Conservation (phyloP, 1,284 basidiomycete species). For the Ganoderma lucidum region DNA sequence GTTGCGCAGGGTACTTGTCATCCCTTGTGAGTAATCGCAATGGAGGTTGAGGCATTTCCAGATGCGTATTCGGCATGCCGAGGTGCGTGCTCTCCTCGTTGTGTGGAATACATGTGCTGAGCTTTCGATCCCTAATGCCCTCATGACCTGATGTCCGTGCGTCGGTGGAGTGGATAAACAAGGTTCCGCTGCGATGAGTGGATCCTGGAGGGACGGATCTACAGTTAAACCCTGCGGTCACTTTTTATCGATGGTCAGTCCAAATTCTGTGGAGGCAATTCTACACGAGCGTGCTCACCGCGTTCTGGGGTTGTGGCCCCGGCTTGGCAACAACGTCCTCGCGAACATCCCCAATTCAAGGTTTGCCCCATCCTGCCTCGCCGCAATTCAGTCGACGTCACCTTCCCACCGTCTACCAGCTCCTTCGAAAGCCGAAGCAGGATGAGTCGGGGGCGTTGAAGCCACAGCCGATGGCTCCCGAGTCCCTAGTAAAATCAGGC, state of each 20-base stretch:
- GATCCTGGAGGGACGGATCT: background rate
- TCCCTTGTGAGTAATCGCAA: background rate
- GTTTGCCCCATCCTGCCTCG: background rate
- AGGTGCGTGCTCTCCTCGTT: background rate
- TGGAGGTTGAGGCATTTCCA: background rate
- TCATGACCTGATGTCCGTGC: background rate
- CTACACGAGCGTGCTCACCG: conserved; percentile 8
- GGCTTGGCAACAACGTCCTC: background rate
- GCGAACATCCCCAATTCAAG: background rate
- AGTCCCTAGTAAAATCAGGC: background rate
- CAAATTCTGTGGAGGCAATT: background rate
- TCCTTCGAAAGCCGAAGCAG: background rate
- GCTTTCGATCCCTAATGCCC: background rate
- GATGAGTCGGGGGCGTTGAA: background rate
- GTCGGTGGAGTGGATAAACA: background rate
- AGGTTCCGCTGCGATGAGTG: background rate
- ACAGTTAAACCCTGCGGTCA: background rate
- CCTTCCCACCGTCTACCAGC: background rate
- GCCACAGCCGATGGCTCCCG: background rate
- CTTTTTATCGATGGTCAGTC: background rate
- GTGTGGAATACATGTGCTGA: background rate
- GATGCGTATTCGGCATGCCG: background rate
- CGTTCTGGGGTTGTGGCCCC: conserved; percentile 1
- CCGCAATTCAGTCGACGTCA: background rate
- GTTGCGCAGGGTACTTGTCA: background rate